Conservation (phyloP, 768 basidiomycete genomes). For the Termitomyces sp. region DNA sequence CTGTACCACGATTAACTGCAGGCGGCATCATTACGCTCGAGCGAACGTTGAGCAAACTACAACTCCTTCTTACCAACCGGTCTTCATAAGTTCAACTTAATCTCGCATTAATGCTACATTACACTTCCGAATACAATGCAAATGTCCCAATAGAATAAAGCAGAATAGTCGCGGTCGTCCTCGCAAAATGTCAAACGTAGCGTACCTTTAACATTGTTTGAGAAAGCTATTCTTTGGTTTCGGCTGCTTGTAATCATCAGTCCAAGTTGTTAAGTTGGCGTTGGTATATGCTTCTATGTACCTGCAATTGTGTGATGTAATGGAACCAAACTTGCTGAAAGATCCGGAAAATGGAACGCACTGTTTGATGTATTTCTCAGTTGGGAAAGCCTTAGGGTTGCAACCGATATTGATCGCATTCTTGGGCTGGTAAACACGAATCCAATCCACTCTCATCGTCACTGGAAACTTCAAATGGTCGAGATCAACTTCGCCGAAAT, state of each 20-base stretch:
- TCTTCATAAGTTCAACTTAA: background rate
- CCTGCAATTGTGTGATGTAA: slow-evolving; percentile 21
- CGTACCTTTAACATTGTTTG: slow-evolving; percentile 46
- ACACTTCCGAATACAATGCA: background rate
- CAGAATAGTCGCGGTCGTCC: background rate
- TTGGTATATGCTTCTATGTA: slow-evolving; percentile 77
- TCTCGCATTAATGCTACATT: background rate
- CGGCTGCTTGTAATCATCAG: slow-evolving; percentile 54
- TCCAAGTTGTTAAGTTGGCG: slow-evolving; percentile 77
- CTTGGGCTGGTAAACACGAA: slow-evolving; percentile 85
- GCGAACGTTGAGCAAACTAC: slow-evolving; percentile 68
- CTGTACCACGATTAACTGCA: slow-evolving; percentile 73
- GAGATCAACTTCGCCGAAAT: slow-evolving; percentile 72
- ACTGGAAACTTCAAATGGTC: slow-evolving; percentile 68
- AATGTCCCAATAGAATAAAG: background rate
- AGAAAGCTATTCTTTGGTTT: slow-evolving; percentile 67
- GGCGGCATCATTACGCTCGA: slow-evolving; percentile 78
- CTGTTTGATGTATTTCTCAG: slow-evolving; percentile 75
- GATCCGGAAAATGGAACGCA: slow-evolving; percentile 24
- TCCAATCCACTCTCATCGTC: slow-evolving; percentile 77
- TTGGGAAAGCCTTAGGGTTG: slow-evolving; percentile 76
- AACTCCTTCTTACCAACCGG: slow-evolving; percentile 32
- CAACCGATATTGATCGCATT: slow-evolving; percentile 77
- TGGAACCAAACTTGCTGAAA: background rate
- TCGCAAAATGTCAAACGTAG: background rate